These are phyloP conservation scores for Trametes polyzona DNA, from an alignment of 1,284 basidiomycete species.

Conservation along the genomic window DNA sequence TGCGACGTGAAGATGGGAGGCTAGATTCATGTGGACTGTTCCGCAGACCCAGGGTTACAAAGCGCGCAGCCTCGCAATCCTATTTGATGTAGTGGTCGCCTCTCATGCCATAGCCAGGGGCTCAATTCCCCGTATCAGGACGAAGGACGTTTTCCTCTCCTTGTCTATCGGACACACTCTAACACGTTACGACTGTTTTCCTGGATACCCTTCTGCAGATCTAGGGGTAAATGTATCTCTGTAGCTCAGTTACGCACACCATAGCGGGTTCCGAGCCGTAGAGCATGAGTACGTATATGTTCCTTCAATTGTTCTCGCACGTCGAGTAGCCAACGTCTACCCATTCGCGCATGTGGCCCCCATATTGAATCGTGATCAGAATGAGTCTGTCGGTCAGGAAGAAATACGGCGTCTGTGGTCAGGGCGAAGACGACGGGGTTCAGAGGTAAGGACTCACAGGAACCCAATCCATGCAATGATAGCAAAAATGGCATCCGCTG, in stretches of 20 bases:
- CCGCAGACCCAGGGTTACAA: too few relatives aligned
- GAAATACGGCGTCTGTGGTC: background rate
- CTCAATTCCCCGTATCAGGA: slow-evolving; percentile 4
- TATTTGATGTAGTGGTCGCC: slow-evolving; percentile 3
- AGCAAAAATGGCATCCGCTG: slow-evolving; percentile 53
- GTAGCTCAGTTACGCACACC: too few relatives aligned
- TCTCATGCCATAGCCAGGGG: slow-evolving; percentile 4
- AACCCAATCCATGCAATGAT: slow-evolving; percentile 48
- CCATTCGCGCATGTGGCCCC: slow-evolving; percentile 48
- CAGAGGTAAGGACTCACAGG: slow-evolving; percentile 37
- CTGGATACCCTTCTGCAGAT: background rate
- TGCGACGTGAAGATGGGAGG: background rate
- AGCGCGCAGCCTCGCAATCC: background rate
- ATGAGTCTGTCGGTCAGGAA: too few relatives aligned
- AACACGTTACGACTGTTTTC: background rate
- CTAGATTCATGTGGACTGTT: background rate
- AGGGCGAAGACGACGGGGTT: background rate
- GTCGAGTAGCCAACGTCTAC: slow-evolving; percentile 47
- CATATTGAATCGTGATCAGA: slow-evolving; percentile 48
- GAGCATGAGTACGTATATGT: background rate
- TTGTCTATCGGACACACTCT: too few relatives aligned
- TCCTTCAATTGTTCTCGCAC: slow-evolving; percentile 2
- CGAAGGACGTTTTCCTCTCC: background rate
- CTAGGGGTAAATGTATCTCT: background rate
- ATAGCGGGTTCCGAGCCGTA: background rate